A percentile compares a stretch with the other conserved stretches of the same genome.
Conservation (phyloP, 495 filamentous ascomycete genomes). For the Penicillium turbatum region DNA sequence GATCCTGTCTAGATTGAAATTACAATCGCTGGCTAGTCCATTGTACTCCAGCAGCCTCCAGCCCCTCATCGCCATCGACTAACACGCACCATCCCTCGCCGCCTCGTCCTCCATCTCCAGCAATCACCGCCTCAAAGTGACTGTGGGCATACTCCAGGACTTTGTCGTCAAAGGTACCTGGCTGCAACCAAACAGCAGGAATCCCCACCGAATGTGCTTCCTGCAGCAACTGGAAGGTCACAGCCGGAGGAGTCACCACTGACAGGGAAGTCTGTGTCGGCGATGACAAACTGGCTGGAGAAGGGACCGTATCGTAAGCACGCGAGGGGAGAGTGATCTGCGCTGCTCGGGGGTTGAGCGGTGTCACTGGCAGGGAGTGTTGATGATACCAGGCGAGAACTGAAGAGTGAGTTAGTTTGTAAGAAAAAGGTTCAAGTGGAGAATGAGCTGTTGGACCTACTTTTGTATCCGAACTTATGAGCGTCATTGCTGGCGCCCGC, state of each 20-base stretch:
- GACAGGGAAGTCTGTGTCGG: slow-evolving; percentile 69
- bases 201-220: slow-evolving; percentile 79
- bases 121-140: slow-evolving; percentile 67
- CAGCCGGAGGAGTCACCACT: slow-evolving; percentile 81
- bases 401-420: slow-evolving; percentile 31
- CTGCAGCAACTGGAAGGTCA: slow-evolving; percentile 61
- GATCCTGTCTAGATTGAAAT: background rate
- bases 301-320: slow-evolving; percentile 60
- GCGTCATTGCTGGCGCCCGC: slow-evolving; percentile 84
- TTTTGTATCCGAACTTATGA: slow-evolving; percentile 86
- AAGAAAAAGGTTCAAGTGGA: background rate
- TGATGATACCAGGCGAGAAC: slow-evolving; percentile 86
- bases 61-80: slow-evolving; percentile 75
- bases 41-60: slow-evolving; percentile 56
- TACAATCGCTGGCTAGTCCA: slow-evolving; percentile 44
- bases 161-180: slow-evolving; percentile 75
- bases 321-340: slow-evolving; percentile 53
- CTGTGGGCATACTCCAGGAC: slow-evolving; percentile 62
- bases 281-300: slow-evolving; percentile 56
- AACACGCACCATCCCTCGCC: slow-evolving; percentile 88
- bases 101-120: slow-evolving; percentile 60
- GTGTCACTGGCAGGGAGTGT: slow-evolving; percentile 70
- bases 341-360: slow-evolving; percentile 71
- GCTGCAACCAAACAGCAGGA: slow-evolving; percentile 84
- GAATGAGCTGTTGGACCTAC: slow-evolving; percentile 37